Evolutionary conservation across 371 early-diverging fungal species (phyloP).

Genomic region (Mucor mucedo): DNA sequence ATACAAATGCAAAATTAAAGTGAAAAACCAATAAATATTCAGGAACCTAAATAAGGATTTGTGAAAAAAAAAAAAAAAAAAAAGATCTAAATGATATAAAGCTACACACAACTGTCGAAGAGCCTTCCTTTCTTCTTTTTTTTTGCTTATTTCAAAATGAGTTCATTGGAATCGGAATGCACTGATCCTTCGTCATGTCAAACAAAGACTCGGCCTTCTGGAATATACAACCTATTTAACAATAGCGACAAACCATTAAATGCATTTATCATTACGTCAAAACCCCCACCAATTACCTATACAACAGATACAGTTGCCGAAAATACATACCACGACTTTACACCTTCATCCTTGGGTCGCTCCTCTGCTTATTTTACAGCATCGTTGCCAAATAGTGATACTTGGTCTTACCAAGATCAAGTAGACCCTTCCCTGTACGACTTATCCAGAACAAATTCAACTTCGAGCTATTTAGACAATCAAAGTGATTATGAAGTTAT

Average conservation of each 20-base stretch:
- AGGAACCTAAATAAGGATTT: too few relatives aligned
- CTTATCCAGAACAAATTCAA: conserved; percentile 17
- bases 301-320: neutral
- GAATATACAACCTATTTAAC: conserved; percentile 4
- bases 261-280: conserved; percentile 5
- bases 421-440: neutral
- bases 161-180: neutral
- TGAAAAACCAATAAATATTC: too few relatives aligned
- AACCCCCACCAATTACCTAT: neutral
- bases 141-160: too few relatives aligned
- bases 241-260: conserved; percentile 9
- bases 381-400: conserved; percentile 6
- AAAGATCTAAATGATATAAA: too few relatives aligned
- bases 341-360: conserved; percentile 5
- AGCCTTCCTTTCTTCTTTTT: too few relatives aligned
- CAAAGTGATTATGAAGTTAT: conserved; percentile 30
- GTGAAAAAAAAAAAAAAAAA: too few relatives aligned
- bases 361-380: conserved; percentile 17
- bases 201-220: neutral
- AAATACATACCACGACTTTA: neutral
- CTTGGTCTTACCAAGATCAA: neutral
- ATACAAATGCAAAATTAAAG: too few relatives aligned
- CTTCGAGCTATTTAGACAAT: conserved; percentile 20
- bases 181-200: neutral
- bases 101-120: too few relatives aligned